Base-by-base conservation (phyloP, 1,139 yeast species). In the Pichia terricola region DNA sequence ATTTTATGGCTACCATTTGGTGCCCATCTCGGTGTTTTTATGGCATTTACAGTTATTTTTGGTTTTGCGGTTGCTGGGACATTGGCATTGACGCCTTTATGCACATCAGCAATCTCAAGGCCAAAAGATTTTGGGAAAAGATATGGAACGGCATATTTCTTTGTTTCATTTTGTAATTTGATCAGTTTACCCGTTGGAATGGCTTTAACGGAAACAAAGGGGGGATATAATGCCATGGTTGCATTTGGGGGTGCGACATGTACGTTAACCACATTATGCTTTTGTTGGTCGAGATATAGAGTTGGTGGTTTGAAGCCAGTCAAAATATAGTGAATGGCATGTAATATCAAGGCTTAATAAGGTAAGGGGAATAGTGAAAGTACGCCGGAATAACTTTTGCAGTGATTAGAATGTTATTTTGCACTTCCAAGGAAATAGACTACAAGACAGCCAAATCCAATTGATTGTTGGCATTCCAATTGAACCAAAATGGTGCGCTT, bases 1-100 rank as follows among this genome's bases (percentile, higher is more conserved):
- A 57, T 64, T 3, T 50, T 78, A 10, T 77, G 81, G 82, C 58
- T 74, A 8, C 81, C 81, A 6, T 70, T 77, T 48, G 81, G 80
- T 2, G 47, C 56, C 3, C 49, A 56, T 40, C 46, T 58, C 28
- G 60, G 58, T 2, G 72, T 63, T 0, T 62, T 75, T 47, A 68
- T 71, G 50, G 65, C 66, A 0, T 77, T 77, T 54, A 66, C 78
- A 5, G 68, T 67, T 5, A 40, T 72, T 1, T 74, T 73, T 50
- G 84, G 85, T 0, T 73, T 76, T 55, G 68, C 70, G 48, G 64
- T 70, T 4, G 78, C 78, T 2, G 68, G 75, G 4, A 68, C 75
- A 4, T 54, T 74, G 43, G 64, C 75, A 5, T 48, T 74, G 40
- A 61, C 75, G 16, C 79, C 80, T 4, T 68, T 69, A 7, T 74